These are phyloP conservation scores for Pholiota conissans DNA, from an alignment of 768 basidiomycete genomes.

Conservation along the genomic window DNA sequence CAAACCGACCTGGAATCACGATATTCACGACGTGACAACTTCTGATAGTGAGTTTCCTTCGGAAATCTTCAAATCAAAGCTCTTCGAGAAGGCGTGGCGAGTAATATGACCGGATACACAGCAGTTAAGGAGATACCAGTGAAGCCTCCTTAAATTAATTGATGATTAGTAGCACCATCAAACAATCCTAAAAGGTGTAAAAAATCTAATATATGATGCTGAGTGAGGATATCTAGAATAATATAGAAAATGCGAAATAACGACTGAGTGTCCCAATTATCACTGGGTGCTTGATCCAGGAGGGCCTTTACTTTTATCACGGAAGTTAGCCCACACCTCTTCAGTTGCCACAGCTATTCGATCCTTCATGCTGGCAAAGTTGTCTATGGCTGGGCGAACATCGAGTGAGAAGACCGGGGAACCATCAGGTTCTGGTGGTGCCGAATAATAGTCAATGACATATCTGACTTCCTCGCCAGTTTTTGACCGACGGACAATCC, in stretches of 20 bases:
- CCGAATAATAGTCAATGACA: slow-evolving; percentile 98
- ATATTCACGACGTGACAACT: too few species aligned
- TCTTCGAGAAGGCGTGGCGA: not conserved
- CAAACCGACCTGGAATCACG: too few species aligned
- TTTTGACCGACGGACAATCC: slow-evolving; percentile 82
- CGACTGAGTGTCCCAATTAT: not conserved
- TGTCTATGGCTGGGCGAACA: slow-evolving; percentile 93
- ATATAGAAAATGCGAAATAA: not conserved
- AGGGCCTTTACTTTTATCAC: slow-evolving; percentile 32
- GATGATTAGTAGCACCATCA: not conserved
- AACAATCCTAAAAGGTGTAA: not conserved
- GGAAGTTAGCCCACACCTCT: slow-evolving; percentile 59
- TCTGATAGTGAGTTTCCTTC: too few species aligned
- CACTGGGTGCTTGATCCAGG: slow-evolving; percentile 10
- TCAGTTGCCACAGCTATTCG: slow-evolving; percentile 70
- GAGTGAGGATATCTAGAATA: slow-evolving; percentile 1
- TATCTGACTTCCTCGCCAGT: slow-evolving; percentile 88
- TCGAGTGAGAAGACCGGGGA: slow-evolving; percentile 95
- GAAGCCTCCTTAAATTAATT: not conserved
- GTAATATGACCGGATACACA: not conserved
- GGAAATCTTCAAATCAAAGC: too few species aligned
- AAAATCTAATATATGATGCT: not conserved
- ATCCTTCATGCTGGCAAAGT: slow-evolving; percentile 70
- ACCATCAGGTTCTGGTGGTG: slow-evolving; percentile 85
- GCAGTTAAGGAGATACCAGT: not conserved